Conservation (phyloP, 202 grass and related monocot genomes). For the Schoenoplectus triqueter region DNA sequence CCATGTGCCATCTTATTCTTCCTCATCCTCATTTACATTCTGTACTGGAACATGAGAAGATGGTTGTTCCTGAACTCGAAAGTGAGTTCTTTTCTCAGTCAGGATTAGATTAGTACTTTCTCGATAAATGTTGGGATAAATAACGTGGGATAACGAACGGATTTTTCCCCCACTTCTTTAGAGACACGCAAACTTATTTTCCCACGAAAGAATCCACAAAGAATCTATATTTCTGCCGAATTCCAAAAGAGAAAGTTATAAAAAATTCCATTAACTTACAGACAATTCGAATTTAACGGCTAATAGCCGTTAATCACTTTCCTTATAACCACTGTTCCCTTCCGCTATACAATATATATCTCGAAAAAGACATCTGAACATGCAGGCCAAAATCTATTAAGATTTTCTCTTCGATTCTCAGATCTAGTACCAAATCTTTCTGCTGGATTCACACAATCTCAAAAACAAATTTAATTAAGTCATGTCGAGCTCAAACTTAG, state of each 20-base stretch:
- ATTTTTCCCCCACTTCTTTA: no score
- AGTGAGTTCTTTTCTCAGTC: no score
- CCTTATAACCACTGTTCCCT: slow-evolving; percentile 10
- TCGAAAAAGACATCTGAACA: neutral
- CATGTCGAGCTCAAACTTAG: slow-evolving; percentile 36
- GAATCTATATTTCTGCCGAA: neutral
- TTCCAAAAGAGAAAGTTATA: neutral
- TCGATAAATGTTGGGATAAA: no score
- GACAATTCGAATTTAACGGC: slow-evolving; percentile 11
- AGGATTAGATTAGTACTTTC: no score
- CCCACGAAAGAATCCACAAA: neutral
- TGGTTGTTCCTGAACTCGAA: no score
- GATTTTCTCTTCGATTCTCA: slow-evolving; percentile 15
- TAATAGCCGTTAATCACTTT: slow-evolving; percentile 21
- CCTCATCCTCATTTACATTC: no score
- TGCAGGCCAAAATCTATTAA: neutral
- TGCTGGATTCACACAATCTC: slow-evolving; percentile 9
- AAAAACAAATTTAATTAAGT: slow-evolving; percentile 21
- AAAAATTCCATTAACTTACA: neutral
- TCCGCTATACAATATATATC: neutral
- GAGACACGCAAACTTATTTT: neutral
- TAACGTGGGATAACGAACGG: no score
- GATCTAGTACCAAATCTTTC: slow-evolving; percentile 33
- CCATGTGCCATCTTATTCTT: no score
- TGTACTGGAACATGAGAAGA: no score